Percentiles rank a stretch among this genome's conserved stretches.
These are phyloP conservation scores for Triticum urartu DNA, from an alignment of 176 grass and related monocot species.

Conservation along the genomic window DNA sequence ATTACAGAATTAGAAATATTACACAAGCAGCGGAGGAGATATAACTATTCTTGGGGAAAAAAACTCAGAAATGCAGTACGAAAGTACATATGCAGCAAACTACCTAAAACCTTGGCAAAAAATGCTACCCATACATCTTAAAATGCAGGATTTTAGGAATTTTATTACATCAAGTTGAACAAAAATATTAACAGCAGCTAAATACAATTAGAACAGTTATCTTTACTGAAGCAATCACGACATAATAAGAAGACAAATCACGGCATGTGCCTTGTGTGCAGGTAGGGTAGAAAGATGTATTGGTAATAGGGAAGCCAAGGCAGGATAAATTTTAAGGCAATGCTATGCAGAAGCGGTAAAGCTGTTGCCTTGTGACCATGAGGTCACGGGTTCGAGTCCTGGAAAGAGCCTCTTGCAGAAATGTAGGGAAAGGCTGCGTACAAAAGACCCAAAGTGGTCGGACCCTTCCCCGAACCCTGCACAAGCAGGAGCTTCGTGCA, in stretches of 20 bases:
- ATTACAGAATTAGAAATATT: slow-evolving; percentile 7
- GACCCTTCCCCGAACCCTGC: no score
- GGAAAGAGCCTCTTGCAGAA: no score
- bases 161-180: slow-evolving; percentile 5
- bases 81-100: not conserved
- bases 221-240: not conserved
- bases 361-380: no score
- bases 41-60: not conserved
- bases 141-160: not conserved
- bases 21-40: not conserved
- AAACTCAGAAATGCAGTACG: slow-evolving; percentile 10
- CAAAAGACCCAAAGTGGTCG: no score
- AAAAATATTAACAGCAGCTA: not conserved
- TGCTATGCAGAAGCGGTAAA: not conserved
- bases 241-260: slow-evolving; percentile 12
- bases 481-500: no score
- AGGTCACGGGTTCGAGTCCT: no score
- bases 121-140: not conserved
- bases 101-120: not conserved
- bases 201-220: not conserved
- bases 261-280: not conserved
- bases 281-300: slow-evolving; percentile 5
- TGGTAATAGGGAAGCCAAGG: not conserved
- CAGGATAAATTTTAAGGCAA: not conserved
- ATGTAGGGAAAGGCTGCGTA: no score